These are phyloP conservation scores for Microdochium bolleyi DNA, from an alignment of 2,329 filamentous ascomycete species.

Conservation along the genomic window DNA sequence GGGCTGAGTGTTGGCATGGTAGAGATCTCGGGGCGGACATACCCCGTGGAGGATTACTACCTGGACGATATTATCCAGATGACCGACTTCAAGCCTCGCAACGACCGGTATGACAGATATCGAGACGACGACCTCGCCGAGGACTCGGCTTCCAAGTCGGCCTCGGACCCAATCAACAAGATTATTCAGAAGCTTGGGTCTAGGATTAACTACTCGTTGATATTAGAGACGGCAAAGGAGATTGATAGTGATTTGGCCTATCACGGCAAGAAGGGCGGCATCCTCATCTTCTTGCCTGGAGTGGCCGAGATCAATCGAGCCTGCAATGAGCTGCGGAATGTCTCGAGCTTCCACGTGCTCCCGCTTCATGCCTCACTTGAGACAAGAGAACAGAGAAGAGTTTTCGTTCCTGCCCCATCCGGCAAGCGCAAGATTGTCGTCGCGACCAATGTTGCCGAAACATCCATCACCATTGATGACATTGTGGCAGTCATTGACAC, in stretches of 20 bases:
- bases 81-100: conserved; percentile 55
- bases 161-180: conserved; percentile 53
- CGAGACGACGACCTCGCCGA: conserved; percentile 13
- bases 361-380: conserved; percentile 89
- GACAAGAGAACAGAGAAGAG: conserved; percentile 77
- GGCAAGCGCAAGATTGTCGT: conserved; percentile 89
- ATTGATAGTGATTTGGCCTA: conserved; percentile 70
- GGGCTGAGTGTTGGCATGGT: conserved; percentile 66
- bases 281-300: conserved; percentile 92
- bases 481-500: conserved; percentile 94
- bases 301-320: conserved; percentile 85
- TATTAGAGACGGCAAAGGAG: conserved; percentile 68
- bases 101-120: conserved; percentile 16
- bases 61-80: conserved; percentile 79
- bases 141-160: conserved; percentile 37
- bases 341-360: conserved; percentile 62
- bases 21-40: conserved; percentile 82
- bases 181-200: conserved; percentile 66
- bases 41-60: conserved; percentile 83
- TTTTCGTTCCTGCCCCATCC: conserved; percentile 68
- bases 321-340: conserved; percentile 57
- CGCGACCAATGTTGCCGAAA: conserved; percentile 95
- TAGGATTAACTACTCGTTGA: conserved; percentile 85
- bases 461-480: conserved; percentile 97
- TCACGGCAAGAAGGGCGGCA: conserved; percentile 66